Base-by-base conservation (phyloP, 2,329 filamentous ascomycete genomes). In the Fusarium chlamydosporum region DNA sequence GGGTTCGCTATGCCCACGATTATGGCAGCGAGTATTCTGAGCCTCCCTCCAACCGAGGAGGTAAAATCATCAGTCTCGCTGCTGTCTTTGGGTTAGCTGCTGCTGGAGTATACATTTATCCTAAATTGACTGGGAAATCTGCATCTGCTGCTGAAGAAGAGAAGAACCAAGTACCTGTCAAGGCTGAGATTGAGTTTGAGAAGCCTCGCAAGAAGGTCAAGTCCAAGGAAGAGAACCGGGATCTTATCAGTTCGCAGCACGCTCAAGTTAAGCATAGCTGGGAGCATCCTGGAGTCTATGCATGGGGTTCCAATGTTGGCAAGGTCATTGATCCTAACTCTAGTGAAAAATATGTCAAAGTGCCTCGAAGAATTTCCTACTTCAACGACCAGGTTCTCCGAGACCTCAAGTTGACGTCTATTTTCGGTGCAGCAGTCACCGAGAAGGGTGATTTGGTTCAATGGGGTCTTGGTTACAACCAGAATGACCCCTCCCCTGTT, bases 381-480 rank as follows among this genome's bases (percentile, higher is more conserved):
- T 98, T 99, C 75, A 90, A 98, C 75, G 92, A 91, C 31, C 88
- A 93, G 78, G 79, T 97, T 16, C 83, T 99, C 41, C 87, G 95
- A 48, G 96, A 97, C 76, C 83, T 98, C 67, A 97, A 97, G 81
- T 81, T 98, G 50, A 92, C 94, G 61, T 86, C 88, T 55, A 88
- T 88, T 40, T 94, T 96, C 76, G 96, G 93, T 10, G 95, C 90
- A 6, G 96, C 96, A 11, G 90, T 98, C 40, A 91, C 90, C 6
- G 94, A 97, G 77, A 89, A 91, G 66, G 96, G 96, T 6, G 92
- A 98, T 76, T 79, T 99, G 43, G 84, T 97, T 13, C 94, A 98
- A 81, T 99, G 96, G 96, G 96, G 96, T 2, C 85, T 85, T 5
- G 92, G 85, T 5, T 97, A 91, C 76, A 91, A 91, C 8, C 84